Conservation (phyloP, 2,329 filamentous ascomycete genomes). For the Neurospora crassa region DNA sequence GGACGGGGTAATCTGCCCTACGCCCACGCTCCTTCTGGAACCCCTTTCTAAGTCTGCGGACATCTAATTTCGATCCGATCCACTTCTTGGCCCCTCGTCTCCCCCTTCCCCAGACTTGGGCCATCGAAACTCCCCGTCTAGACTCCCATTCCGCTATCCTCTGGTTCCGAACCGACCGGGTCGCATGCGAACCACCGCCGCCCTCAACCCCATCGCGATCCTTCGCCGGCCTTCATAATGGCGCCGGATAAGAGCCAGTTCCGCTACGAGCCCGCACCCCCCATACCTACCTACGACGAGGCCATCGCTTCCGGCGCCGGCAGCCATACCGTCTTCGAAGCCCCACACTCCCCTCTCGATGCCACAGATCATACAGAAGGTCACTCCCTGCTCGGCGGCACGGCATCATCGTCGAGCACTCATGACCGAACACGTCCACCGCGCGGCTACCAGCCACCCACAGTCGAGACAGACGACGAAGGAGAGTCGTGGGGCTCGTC, state of each 20-base stretch:
- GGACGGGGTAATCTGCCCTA: not conserved
- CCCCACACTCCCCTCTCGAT: constrained; percentile 44
- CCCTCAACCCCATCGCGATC: not conserved
- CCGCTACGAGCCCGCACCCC: constrained; percentile 54
- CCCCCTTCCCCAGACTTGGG: not conserved
- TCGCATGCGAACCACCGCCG: not conserved
- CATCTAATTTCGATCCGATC: not conserved
- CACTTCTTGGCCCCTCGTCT: not conserved
- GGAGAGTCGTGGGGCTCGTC: constrained; percentile 40
- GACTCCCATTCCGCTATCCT: not conserved
- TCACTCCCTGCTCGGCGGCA: constrained; percentile 57
- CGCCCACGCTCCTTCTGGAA: not conserved
- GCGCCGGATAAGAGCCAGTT: constrained; percentile 41
- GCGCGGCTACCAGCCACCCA: constrained; percentile 65
- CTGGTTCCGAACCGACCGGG: not conserved
- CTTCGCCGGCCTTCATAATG: constrained; percentile 18
- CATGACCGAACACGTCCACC: constrained; percentile 28
- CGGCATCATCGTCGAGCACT: not conserved
- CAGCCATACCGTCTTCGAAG: constrained; percentile 31
- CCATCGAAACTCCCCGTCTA: not conserved
- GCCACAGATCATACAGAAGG: constrained; percentile 64
- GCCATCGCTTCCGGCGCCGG: constrained; percentile 50
- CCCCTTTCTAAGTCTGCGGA: not conserved
- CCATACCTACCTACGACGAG: constrained; percentile 79
- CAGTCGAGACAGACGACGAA: constrained; percentile 69